These are phyloP conservation scores for Podospora pseudocomata DNA, from an alignment of 495 filamentous ascomycete species.

Conservation along the genomic window DNA sequence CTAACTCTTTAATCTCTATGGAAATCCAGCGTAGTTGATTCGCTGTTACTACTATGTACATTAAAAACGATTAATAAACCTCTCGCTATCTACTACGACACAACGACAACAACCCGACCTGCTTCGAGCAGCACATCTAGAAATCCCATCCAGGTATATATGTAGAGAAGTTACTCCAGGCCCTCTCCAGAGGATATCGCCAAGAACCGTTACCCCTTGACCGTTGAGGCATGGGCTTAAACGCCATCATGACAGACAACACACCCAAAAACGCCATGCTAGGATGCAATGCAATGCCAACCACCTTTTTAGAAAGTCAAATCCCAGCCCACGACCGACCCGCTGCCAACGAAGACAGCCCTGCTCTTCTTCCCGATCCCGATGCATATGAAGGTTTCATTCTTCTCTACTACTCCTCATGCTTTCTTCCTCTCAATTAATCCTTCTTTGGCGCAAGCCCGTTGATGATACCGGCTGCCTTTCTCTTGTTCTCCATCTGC, in stretches of 20 bases:
- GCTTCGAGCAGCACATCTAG: neutral
- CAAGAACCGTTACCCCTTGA: neutral
- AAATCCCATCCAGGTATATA: neutral
- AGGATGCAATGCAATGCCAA: constrained; percentile 3
- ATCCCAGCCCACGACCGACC: neutral
- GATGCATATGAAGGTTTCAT: neutral
- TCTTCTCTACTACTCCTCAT: constrained; percentile 11
- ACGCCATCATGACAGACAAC: neutral
- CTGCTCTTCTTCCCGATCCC: neutral
- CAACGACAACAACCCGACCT: neutral
- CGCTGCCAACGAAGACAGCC: neutral
- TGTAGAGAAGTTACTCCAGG: neutral
- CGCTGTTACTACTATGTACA: neutral
- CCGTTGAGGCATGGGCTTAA: neutral
- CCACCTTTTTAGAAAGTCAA: neutral
- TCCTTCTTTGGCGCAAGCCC: constrained; percentile 4
- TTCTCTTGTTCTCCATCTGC: constrained; percentile 42
- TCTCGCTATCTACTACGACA: neutral
- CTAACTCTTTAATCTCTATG: neutral
- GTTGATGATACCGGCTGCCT: constrained; percentile 23
- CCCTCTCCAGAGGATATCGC: neutral
- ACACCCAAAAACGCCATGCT: constrained; percentile 2
- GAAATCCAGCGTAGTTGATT: neutral
- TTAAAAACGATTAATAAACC: neutral
- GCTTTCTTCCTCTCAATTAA: neutral